Base-by-base conservation (phyloP, 768 basidiomycete species). In the Panellus pusillus region DNA sequence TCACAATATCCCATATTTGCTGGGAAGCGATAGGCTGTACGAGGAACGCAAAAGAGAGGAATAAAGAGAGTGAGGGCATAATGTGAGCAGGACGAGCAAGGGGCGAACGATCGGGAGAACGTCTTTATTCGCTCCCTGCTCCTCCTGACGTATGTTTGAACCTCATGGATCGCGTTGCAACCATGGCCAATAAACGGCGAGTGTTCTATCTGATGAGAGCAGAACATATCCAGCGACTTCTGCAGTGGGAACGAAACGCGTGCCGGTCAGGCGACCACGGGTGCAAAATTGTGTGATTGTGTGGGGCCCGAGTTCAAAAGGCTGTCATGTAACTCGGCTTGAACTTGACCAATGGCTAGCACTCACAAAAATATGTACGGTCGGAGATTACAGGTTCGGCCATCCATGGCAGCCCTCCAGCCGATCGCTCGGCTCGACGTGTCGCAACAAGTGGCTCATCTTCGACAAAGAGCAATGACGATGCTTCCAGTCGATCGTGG, bases 1-100 rank as follows among this genome's bases (percentile, higher is more conserved):
- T 56, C 61, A 81, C 80, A 28, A 79, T 73, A 50, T 80, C 80
- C 70, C 72, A 80, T 51, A 83, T 82, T 49, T 81, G 79, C 57
- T 81, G 81, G 14, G 74, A 77, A 36, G 69, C 66, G 37, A 57
- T 70, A 6, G 57, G 50, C 28, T 63, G 51, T 42, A 68, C 20
- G 2, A 62, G 37, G 37, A 60, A 61, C 42, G 51, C 50, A 13
- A 57, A 31, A 69, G 54, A 31, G 51, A 58, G 42, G 56, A 31
- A 12, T 47, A 50, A 44, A 18, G 52, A 24, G 41, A 42, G 39
- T 18, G 41, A 11, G 52, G 36, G 57, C 57, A 62, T 66, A 36
- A 38, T 52, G 44, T 32, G 48, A 29, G 47, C 8, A 42, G 56
- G 61, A 66, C 59, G 32, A 57, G 54, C 27, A 18, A 54, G 13